Percentiles rank a stretch among this genome's conserved stretches.
Evolutionary conservation across 352 stramenopile species (phyloP).

Genomic region (Globisporangium barbulae): DNA sequence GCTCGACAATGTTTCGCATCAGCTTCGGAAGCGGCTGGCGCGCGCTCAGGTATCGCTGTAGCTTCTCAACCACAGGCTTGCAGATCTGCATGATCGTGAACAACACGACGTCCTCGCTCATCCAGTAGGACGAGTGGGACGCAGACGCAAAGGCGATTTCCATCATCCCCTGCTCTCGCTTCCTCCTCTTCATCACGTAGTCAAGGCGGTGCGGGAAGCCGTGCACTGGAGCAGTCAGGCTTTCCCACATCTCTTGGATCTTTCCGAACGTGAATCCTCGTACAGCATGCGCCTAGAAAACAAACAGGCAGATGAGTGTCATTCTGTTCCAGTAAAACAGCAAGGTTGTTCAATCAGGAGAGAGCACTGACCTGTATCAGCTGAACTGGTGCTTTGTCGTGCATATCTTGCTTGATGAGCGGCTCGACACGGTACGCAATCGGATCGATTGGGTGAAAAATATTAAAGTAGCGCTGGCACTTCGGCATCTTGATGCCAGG

Average conservation of each 20-base stretch:
- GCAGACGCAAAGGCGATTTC: slow-evolving; percentile 78
- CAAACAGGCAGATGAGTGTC: neutral
- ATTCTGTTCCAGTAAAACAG: neutral
- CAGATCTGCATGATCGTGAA: slow-evolving; percentile 85
- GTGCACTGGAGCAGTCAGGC: slow-evolving; percentile 62
- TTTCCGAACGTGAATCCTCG: slow-evolving; percentile 65
- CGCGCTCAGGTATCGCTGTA: slow-evolving; percentile 81
- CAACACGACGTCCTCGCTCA: slow-evolving; percentile 84
- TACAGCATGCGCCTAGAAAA: slow-evolving; percentile 51
- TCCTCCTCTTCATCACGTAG: slow-evolving; percentile 72
- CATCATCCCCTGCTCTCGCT: slow-evolving; percentile 83
- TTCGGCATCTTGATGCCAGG: slow-evolving; percentile 77
- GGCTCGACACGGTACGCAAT: slow-evolving; percentile 91
- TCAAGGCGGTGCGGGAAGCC: slow-evolving; percentile 79
- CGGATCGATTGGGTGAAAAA: slow-evolving; percentile 91
- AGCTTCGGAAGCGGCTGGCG: slow-evolving; percentile 65
- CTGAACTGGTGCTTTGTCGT: slow-evolving; percentile 80
- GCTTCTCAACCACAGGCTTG: slow-evolving; percentile 74
- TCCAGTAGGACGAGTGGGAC: slow-evolving; percentile 89
- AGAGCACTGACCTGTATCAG: slow-evolving; percentile 54
- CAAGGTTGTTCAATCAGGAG: neutral
- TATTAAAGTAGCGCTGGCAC: slow-evolving; percentile 86
- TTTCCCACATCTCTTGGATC: slow-evolving; percentile 74
- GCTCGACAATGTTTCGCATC: slow-evolving; percentile 74
- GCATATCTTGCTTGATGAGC: slow-evolving; percentile 87